These are phyloP conservation scores for Rubia tinctorum DNA, from an alignment of 305 asterid genomes.

Conservation along the genomic window DNA sequence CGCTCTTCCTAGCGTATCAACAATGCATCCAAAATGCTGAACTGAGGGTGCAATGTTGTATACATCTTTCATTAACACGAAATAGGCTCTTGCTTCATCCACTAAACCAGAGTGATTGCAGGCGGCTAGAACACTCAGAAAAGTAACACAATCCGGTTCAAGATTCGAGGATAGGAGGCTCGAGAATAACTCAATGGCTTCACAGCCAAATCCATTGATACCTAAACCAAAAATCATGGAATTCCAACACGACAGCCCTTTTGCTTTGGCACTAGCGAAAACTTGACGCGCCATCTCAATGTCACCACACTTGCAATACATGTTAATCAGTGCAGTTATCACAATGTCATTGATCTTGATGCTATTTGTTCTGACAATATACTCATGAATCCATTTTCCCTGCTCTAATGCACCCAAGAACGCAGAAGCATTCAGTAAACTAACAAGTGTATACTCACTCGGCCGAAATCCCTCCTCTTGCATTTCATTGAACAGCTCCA, in stretches of 20 bases:
- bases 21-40: constrained; percentile 63
- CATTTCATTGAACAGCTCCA: constrained; percentile 27
- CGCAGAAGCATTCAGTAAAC: constrained; percentile 47
- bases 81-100: constrained; percentile 43
- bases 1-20: constrained; percentile 63
- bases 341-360: constrained; percentile 47
- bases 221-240: constrained; percentile 75
- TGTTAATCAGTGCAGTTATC: constrained; percentile 54
- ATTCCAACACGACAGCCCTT: constrained; percentile 67
- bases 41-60: constrained; percentile 43
- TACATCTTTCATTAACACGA: constrained; percentile 35
- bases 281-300: constrained; percentile 34
- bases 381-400: constrained; percentile 24
- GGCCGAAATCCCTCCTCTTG: constrained; percentile 18
- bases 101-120: constrained; percentile 54
- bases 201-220: constrained; percentile 46
- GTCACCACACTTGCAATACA: constrained; percentile 67
- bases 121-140: constrained; percentile 47
- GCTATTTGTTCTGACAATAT: constrained; percentile 24
- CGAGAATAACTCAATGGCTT: constrained; percentile 41
- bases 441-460: constrained; percentile 49
- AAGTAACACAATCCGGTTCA: constrained; percentile 50
- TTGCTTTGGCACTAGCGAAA: constrained; percentile 30
- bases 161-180: constrained; percentile 39
- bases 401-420: constrained; percentile 21